These are phyloP conservation scores for Jamesozyma jinghongensis DNA, from an alignment of 805 yeast genomes.

Conservation along the genomic window DNA sequence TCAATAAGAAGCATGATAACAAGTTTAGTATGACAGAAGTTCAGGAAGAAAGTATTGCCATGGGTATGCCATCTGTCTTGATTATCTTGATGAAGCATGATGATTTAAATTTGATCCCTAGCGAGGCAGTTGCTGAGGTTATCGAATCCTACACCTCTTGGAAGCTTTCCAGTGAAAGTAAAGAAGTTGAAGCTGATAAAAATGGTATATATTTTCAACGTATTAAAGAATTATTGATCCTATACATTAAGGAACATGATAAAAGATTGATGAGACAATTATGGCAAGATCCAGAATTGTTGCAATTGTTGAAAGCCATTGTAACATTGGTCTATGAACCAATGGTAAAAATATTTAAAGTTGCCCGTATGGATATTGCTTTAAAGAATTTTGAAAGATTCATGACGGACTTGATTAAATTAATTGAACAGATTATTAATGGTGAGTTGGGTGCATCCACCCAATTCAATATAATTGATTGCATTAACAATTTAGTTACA, in stretches of 20 bases:
- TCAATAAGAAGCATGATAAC: conserved; percentile 19
- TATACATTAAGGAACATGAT: conserved; percentile 62
- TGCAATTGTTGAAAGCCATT: conserved; percentile 63
- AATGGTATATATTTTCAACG: conserved; percentile 41
- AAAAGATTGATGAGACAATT: conserved; percentile 64
- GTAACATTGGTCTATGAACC: conserved; percentile 69
- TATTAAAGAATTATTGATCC: conserved; percentile 52
- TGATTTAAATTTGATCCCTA: conserved; percentile 12
- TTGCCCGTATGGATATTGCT: conserved; percentile 57
- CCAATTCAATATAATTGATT: conserved; percentile 47
- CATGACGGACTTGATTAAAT: conserved; percentile 52
- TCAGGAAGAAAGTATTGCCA: conserved; percentile 26
- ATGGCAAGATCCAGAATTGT: conserved; percentile 80
- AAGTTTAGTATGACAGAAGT: conserved; percentile 24
- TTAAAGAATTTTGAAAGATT: conserved; percentile 56
- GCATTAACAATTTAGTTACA: conserved; percentile 54
- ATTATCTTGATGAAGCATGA: conserved; percentile 20
- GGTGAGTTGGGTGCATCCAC: conserved; percentile 39
- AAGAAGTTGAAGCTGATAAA: not conserved
- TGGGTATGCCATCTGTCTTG: conserved; percentile 22
- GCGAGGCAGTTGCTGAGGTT: conserved; percentile 20
- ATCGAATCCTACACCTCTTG: conserved; percentile 25
- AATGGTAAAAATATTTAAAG: conserved; percentile 55
- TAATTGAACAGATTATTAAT: conserved; percentile 47
- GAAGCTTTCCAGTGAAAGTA: conserved; percentile 13